Evolutionary conservation across 768 basidiomycete genomes (phyloP), one percentile per base, ranked within the genome.

Genomic region (Postia placenta): DNA sequence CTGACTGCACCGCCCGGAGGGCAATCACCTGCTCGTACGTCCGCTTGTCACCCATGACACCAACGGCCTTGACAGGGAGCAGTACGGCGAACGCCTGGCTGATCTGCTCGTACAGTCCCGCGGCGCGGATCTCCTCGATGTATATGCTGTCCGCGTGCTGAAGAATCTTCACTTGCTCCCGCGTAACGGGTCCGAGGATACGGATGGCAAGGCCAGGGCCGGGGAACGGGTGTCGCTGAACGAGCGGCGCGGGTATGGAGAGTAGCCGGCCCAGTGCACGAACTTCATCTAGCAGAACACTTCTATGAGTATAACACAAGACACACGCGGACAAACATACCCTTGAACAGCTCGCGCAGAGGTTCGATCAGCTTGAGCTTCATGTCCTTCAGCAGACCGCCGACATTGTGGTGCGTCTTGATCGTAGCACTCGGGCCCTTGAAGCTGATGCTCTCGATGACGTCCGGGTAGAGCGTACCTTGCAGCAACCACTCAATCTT

Each of bases 361-460:
- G 96, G 96, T 70, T 99, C 96, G 56, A 99, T 98, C 43, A 99
- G 77, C 73, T 98, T 98, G 59, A 99, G 78, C 67, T 92, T 96
- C 96, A 98, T 99, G 69, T 98, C 87, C 63, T 87, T 89, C 52
- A 97, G 75, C 45, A 99, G 73, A 2, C 95, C 95, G 24, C 96
- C 96, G 56, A 98, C 96, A 57, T 99, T 99, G 67, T 98, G 96
- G 66, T 99, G 96, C 2, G 96, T 98, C 76, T 99, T 99, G 76
- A 99, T 99, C 9, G 95, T 98, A 33, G 96, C 96, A 56, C 88
- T 92, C 0, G 96, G 96, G 2, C 96, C 96, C 70, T 97, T 98
- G 80, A 99, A 99, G 69, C 88, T 92, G 71, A 99, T 96, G 64
- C 88, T 92, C 74, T 99, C 96, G 64, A 98, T 99, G 50, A 99